Evolutionary conservation across 163 green algal genomes (phyloP), one percentile per base, ranked within the genome.

Genomic region (Picocystis sp.): DNA sequence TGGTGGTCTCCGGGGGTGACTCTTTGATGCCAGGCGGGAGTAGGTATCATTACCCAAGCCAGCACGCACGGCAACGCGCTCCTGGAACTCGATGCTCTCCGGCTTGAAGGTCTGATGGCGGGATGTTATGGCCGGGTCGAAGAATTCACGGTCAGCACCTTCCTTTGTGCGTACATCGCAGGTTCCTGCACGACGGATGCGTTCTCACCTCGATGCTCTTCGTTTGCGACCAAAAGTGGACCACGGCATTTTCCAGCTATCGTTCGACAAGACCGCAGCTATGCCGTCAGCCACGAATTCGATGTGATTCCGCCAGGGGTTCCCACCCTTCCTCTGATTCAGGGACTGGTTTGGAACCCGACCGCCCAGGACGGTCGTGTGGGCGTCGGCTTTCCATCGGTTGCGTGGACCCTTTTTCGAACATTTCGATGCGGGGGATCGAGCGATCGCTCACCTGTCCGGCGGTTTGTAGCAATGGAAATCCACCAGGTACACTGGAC

Each of bases 21-120:
- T 43, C 44, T 17, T 80, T 53, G 19, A 72, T 51, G 25, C 74
- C 75, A 50, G 69, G 64, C 0, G 86, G 87, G 53, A 95, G 63
- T 92, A 94, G 0, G 86, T 95, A 34, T 91, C 56, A 29, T 89
- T 63, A 1, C 87, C 86, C 52, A 97, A 63, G 2, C 87, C 87
- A 17, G 78, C 89, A 10, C 76, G 65, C 6, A 60, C 23, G 48
- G 93, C 52, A 24, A 97, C 84, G 52, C 89, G 92, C 45, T 79
- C 59, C 70, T 94, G 87, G 56, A 96, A 96, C 17, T 73, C 58
- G 44, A 95, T 49, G 11, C 48, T 64, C 45, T 78, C 60, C 13
- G 69, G 45, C 25, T 54, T 65, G 53, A 83, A 86, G n/a, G 60
- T 58, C 64, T 72, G 53, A 52, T 45, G 17, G 13, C 15, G 47